Conservation (phyloP, 2,329 filamentous ascomycete genomes). For the Cercospora nicotianae region DNA sequence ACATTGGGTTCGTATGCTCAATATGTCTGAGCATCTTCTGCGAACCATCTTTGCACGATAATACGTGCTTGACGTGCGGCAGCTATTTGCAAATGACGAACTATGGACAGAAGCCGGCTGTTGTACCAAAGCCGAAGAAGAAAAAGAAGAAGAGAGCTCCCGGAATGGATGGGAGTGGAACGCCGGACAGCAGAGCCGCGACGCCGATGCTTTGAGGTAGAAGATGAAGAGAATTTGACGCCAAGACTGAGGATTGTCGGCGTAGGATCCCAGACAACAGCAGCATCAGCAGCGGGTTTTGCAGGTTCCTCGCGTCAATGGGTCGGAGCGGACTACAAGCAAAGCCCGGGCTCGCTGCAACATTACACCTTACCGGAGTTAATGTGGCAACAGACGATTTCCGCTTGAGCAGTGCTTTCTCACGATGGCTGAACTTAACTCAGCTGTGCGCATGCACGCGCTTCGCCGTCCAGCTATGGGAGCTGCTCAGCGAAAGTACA, state of each 20-base stretch:
- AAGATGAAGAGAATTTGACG: background rate
- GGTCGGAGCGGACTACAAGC: background rate
- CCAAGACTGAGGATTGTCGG: background rate
- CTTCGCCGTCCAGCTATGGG: background rate
- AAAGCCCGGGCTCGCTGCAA: background rate
- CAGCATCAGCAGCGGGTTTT: background rate
- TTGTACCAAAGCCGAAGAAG: constrained; percentile 77
- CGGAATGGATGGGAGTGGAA: constrained; percentile 47
- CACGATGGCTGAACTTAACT: background rate
- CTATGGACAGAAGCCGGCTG: constrained; percentile 75
- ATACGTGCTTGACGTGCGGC: constrained; percentile 79
- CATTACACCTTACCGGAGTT: background rate
- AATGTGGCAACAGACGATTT: background rate
- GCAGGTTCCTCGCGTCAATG: background rate
- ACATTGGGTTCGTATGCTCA: constrained; percentile 92
- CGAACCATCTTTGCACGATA: constrained; percentile 57
- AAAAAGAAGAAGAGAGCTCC: constrained; percentile 54
- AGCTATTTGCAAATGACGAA: constrained; percentile 73
- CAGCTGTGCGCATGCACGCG: background rate
- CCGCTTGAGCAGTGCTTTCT: background rate
- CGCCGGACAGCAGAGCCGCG: constrained; percentile 32
- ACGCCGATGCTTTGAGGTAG: constrained; percentile 32
- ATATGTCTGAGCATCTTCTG: constrained; percentile 96
- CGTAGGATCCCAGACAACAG: background rate
- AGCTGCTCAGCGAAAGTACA: background rate